Base-by-base conservation (phyloP, 2,329 filamentous ascomycete species). In the Tolypocladium pustulatum region DNA sequence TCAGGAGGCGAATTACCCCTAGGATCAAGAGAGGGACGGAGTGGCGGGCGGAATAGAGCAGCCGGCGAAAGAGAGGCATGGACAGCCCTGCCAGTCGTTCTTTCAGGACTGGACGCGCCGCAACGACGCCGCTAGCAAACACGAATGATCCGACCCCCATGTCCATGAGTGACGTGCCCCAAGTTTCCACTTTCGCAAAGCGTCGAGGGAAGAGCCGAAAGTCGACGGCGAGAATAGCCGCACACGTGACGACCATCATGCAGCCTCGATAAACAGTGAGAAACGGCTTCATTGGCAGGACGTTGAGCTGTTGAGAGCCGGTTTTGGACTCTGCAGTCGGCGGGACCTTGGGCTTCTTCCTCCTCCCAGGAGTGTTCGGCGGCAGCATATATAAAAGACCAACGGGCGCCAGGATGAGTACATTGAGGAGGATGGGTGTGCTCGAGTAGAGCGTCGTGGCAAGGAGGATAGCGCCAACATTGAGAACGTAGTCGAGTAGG, bases 81-180 rank as follows among this genome's bases (percentile, higher is more conserved):
- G 71, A 67, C 46, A 75, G 75, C 2, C 81, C 80, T 13, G 77
- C 75, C n/a, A 79, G 73, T 30, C 81, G 81, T 65, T 88, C 84
- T 69, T 89, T 91, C 54, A 97, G 77, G 15, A 91, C 80, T 1
- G 90, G 85, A 22, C 93, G 83, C 17, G 92, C 91, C 41, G 90
- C 91, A n/a, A 97, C 91, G 38, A 97, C 78, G 27, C 94, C 94
- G 20, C 89, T 89, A 2, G 91, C 91, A 74, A 96, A 99, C 66
- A 99, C 94, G 75, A 99, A 99, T 15, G 92, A 96, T 34, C 94
- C 94, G 54, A 99, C 94, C 55, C 94, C 94, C 67, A 97, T 80
- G 71, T 99, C 94, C 94, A 99, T 99, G 61, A 99, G 77, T n/a
- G 93, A 97, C 1, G 93, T 97, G 58, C 94, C 94, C 91, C 94